Base-by-base conservation (phyloP, 306 rosid genomes). In the Fragaria ananassa region DNA sequence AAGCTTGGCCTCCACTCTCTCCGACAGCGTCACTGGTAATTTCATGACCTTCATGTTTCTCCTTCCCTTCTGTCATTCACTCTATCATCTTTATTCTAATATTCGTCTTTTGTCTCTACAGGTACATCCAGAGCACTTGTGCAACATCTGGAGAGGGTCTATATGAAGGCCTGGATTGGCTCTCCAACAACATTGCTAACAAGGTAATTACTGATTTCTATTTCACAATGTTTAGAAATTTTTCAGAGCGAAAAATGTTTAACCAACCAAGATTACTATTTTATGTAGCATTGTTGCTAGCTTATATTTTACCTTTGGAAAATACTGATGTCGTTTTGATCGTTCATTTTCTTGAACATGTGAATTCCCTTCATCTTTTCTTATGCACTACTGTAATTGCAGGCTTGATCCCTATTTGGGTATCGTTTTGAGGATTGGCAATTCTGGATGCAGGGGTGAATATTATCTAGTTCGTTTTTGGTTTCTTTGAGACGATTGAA, bases 81-180 rank as follows among this genome's bases (percentile, higher is more conserved):
- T 49, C 37, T 18, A 57, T 67, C 51, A 10, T 23, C 11, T 42
- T 27, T 18, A 34, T 56, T 74, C 78, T 79, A 83, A 85, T 61
- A 29, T 71, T 29, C 42, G 19, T 49, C 41, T 51, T 67, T 8
- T 68, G 79, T 54, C 46, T 82, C 75, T 79, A 60, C 91, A 96
- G 99, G 99, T 96, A 96, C 88, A 95, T 95, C 83, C 99, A 95
- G 90, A 95, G 99, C 91, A 95, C 99, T 49, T 95, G 99, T 81
- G 99, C 99, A 67, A 96, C 99, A 31, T 96, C 99, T 50, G 99
- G 99, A 70, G 99, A 96, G 84, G 99, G 99, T 61, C 96, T 96
- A 76, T 96, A 96, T 18, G 99, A 96, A 83, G 99, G 98, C 42
- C 85, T 96, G 82, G 99, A 96, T 57, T 96, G 99, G 99, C 98